phyloP scores from a whole-genome alignment of 2,329 filamentous ascomycete species.

The Colletotrichum lentis region DNA sequence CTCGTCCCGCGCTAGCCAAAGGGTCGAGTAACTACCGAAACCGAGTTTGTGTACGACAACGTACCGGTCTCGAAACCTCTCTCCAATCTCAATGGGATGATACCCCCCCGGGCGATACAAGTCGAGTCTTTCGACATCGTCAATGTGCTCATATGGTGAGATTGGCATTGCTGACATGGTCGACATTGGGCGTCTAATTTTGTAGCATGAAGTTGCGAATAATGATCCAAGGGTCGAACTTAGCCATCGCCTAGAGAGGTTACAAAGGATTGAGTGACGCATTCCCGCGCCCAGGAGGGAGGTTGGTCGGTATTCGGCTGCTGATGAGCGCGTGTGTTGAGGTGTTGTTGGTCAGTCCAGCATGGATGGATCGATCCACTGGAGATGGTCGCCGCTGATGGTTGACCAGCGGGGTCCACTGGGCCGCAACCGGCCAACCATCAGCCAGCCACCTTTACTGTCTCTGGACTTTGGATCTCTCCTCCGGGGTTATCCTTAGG shows the following conservation, averaged over 20 bases:
- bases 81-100: conserved; percentile 51
- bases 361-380: conserved; percentile 1
- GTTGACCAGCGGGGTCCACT: background rate
- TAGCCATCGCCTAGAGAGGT: conserved; percentile 10
- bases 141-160: conserved; percentile 39
- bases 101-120: conserved; percentile 49
- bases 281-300: conserved; percentile 1
- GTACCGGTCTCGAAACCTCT: conserved; percentile 46
- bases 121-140: conserved; percentile 41
- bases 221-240: background rate
- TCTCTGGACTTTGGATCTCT: too few species aligned
- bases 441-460: background rate
- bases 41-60: conserved; percentile 45
- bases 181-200: conserved; percentile 2
- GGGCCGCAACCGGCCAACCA: background rate
- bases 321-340: conserved; percentile 14
- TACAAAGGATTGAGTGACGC: conserved; percentile 6
- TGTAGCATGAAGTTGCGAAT: background rate
- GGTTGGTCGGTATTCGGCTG: conserved; percentile 4
- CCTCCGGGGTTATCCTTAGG: too few species aligned
- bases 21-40: conserved; percentile 45
- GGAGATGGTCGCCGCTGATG: background rate
- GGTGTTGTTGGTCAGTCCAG: conserved; percentile 2
- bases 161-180: background rate
- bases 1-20: conserved; percentile 48